These are phyloP conservation scores for Tilletiopsis washingtonensis DNA, from an alignment of 1,284 basidiomycete genomes.

Conservation along the genomic window DNA sequence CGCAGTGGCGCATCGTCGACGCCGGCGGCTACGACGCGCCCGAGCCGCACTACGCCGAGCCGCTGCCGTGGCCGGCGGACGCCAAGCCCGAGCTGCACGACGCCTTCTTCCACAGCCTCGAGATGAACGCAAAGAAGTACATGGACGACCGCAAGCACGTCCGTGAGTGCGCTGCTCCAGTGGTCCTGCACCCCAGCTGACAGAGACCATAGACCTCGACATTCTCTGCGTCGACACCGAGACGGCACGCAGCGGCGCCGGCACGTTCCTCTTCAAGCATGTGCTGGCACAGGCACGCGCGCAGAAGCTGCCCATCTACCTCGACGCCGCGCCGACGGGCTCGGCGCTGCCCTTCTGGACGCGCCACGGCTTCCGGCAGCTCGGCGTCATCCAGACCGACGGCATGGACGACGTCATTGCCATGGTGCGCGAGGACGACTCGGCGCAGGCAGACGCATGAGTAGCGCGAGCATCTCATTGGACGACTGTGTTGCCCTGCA, in stretches of 20 bases:
- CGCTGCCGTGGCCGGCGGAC: neutral
- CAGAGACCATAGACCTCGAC: neutral
- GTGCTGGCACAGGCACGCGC: neutral
- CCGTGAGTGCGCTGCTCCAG: neutral
- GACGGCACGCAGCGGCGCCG: neutral
- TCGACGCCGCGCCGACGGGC: neutral
- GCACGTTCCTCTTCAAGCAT: neutral
- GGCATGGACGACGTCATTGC: conserved; percentile 3
- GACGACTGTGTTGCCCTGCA: too few species aligned
- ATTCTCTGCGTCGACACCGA: neutral
- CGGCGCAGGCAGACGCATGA: too few species aligned
- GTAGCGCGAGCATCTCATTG: too few species aligned
- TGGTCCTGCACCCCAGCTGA: neutral
- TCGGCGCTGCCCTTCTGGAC: conserved; percentile 1
- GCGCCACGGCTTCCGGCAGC: neutral
- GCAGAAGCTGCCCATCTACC: neutral
- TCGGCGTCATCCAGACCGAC: neutral
- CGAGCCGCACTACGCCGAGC: neutral
- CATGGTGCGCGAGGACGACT: too few species aligned
- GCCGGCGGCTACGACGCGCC: neutral
- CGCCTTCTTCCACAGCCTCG: neutral
- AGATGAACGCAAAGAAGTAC: neutral
- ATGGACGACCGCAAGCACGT: neutral
- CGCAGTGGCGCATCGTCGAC: neutral
- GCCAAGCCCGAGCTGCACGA: neutral